Evolutionary conservation across 225 moss, liverwort and hornwort species (phyloP), one percentile per base, ranked within the genome.

Genomic region (Sphagnum contortum): DNA sequence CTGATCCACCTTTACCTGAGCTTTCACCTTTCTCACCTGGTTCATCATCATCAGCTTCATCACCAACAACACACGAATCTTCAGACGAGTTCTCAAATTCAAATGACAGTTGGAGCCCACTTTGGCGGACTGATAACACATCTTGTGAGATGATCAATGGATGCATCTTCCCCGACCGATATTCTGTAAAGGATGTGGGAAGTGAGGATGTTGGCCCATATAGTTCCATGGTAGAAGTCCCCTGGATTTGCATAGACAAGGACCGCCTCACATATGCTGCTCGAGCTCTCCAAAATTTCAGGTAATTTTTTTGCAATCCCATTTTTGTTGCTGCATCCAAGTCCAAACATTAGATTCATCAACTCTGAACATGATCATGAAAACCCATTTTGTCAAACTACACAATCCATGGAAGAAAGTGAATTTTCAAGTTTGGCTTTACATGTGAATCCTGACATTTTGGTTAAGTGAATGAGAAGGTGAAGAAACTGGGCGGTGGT

Each of bases 171-270:
- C 45, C 65, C 70, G 3, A 55, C 58, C 88, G 72, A 8, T 72
- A 44, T 70, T 80, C 70, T 77, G 61, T 76, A 56, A 73, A 48
- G 69, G 76, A 64, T 44, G 76, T 67, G 55, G 81, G 62, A 47
- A 68, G 70, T 14, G 81, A 80, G 48, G 72, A 77, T 3, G 49
- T 75, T 9, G 88, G 90, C 47, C 66, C 85, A 4, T 91, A 85
- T 9, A 72, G 69, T 3, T 85, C 88, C 14, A 88, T 88, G 69
- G 91, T 94, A n/a, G 91, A 94, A 76, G 94, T 91, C 9, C 91
- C 91, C 2, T 94, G 94, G 94, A 91, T 94, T 57, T 94, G 87
- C 60, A 89, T 94, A 3, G 91, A 91, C 70, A 94, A n/a, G n/a
- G n/a, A 87, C 29, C 87, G 89, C 9, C 85, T 91, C 45, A 81